Evolutionary conservation across 495 filamentous ascomycete species (phyloP).

Genomic region (Talaromyces borbonicus): DNA sequence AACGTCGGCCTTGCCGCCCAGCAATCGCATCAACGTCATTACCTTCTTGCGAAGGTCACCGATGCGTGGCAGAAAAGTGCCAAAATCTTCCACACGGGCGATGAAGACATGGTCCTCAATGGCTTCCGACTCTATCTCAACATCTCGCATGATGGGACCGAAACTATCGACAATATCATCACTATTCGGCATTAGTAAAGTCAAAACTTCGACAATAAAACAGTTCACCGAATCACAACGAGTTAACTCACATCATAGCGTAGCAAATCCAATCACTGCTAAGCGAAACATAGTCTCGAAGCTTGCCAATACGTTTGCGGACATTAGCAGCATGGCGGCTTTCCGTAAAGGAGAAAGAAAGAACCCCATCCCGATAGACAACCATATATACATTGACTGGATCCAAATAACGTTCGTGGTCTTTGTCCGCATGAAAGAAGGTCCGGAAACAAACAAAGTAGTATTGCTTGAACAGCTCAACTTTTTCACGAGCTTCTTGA

Average conservation of each 20-base stretch:
- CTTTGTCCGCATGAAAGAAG: slow-evolving; percentile 73
- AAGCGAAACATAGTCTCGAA: slow-evolving; percentile 87
- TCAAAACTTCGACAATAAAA: slow-evolving; percentile 3
- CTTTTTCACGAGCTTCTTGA: slow-evolving; percentile 93
- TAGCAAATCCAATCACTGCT: slow-evolving; percentile 99
- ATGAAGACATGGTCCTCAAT: slow-evolving; percentile 95
- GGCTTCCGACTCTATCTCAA: slow-evolving; percentile 79
- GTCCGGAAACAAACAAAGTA: slow-evolving; percentile 97
- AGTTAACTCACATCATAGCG: slow-evolving; percentile 72
- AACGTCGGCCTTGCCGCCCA: slow-evolving; percentile 95
- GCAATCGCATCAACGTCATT: slow-evolving; percentile 82
- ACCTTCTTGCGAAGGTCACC: slow-evolving; percentile 88
- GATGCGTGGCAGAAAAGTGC: slow-evolving; percentile 74
- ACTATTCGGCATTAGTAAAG: slow-evolving; percentile 27
- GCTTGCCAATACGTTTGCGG: slow-evolving; percentile 78
- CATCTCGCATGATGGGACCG: slow-evolving; percentile 72
- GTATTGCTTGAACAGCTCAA: slow-evolving; percentile 93
- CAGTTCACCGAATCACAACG: slow-evolving; percentile 12
- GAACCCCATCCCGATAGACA: slow-evolving; percentile 88
- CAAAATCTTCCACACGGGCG: slow-evolving; percentile 79
- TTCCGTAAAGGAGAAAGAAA: slow-evolving; percentile 84
- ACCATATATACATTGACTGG: slow-evolving; percentile 94
- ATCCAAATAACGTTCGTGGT: slow-evolving; percentile 67
- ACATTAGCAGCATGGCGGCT: slow-evolving; percentile 81
- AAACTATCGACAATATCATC: slow-evolving; percentile 98